Evolutionary conservation across 805 yeast species (phyloP).

Genomic region (Saturnispora gosingensis): DNA sequence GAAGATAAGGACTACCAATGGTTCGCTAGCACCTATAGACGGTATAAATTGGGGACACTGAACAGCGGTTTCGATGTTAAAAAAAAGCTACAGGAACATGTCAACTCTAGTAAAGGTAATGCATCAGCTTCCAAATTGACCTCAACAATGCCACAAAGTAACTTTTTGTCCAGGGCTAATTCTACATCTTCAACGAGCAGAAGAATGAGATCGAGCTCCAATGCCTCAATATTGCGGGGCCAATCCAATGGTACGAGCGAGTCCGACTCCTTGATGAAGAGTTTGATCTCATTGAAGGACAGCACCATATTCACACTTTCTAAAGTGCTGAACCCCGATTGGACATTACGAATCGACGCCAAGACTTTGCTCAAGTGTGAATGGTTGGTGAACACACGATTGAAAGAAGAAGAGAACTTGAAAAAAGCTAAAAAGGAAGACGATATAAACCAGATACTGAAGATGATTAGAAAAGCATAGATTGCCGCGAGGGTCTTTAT

Average conservation of each 20-base stretch:
- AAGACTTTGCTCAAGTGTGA: constrained; percentile 18
- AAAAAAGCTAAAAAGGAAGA: constrained; percentile 18
- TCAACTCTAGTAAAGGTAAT: not conserved
- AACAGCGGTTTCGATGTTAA: constrained; percentile 16
- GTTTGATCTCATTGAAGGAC: constrained; percentile 11
- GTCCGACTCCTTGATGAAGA: constrained; percentile 3
- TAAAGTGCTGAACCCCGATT: constrained; percentile 26
- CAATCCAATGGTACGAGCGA: not conserved
- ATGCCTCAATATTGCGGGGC: not conserved
- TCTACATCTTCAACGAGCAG: not conserved
- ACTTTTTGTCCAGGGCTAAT: not conserved
- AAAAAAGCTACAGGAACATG: constrained; percentile 6
- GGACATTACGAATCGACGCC: constrained; percentile 16
- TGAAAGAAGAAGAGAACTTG: constrained; percentile 13
- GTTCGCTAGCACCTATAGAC: constrained; percentile 14
- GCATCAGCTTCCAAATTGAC: not conserved
- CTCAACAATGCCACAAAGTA: not conserved
- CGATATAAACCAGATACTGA: constrained; percentile 16
- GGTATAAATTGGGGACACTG: constrained; percentile 10
- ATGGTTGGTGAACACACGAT: constrained; percentile 26
- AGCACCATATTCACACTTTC: constrained; percentile 12
- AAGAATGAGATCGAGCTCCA: not conserved
- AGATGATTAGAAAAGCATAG: constrained; percentile 2
- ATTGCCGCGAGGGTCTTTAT: too few relatives aligned
- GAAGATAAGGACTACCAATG: constrained; percentile 20